Evolutionary conservation across 1,284 basidiomycete genomes (phyloP).

Genomic region (Irpex lacteus): DNA sequence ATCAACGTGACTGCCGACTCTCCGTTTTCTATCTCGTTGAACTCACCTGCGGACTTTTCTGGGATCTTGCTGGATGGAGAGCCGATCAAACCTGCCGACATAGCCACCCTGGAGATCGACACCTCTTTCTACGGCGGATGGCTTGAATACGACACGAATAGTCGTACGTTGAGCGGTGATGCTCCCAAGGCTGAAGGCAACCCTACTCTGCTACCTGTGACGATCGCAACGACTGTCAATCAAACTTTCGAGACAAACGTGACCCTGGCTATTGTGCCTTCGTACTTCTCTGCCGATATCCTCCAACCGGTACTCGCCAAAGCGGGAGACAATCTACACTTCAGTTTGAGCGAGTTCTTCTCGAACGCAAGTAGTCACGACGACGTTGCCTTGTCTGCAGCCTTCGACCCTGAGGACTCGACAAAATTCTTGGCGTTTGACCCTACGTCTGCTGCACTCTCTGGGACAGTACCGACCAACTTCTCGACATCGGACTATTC

Average conservation of each 20-base stretch:
- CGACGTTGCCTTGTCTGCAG: conserved; percentile 49
- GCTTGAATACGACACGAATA: conserved; percentile 60
- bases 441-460: conserved; percentile 38
- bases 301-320: conserved; percentile 54
- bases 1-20: conserved; percentile 63
- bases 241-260: conserved; percentile 65
- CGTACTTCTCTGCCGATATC: conserved; percentile 60
- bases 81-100: conserved; percentile 49
- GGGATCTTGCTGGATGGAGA: conserved; percentile 62
- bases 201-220: conserved; percentile 52
- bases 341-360: conserved; percentile 51
- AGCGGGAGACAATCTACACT: conserved; percentile 43
- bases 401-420: conserved; percentile 48
- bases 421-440: conserved; percentile 50
- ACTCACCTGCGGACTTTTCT: conserved; percentile 55
- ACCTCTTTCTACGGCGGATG: conserved; percentile 54
- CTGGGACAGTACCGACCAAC: conserved; percentile 52
- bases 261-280: conserved; percentile 60
- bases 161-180: conserved; percentile 60
- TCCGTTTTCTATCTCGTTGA: conserved; percentile 56
- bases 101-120: conserved; percentile 53
- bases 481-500: conserved; percentile 20
- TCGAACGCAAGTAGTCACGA: conserved; percentile 40
- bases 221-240: conserved; percentile 60
- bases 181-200: conserved; percentile 40